Evolutionary conservation across 768 basidiomycete genomes (phyloP).

Genomic region (Polyporus arcularius): DNA sequence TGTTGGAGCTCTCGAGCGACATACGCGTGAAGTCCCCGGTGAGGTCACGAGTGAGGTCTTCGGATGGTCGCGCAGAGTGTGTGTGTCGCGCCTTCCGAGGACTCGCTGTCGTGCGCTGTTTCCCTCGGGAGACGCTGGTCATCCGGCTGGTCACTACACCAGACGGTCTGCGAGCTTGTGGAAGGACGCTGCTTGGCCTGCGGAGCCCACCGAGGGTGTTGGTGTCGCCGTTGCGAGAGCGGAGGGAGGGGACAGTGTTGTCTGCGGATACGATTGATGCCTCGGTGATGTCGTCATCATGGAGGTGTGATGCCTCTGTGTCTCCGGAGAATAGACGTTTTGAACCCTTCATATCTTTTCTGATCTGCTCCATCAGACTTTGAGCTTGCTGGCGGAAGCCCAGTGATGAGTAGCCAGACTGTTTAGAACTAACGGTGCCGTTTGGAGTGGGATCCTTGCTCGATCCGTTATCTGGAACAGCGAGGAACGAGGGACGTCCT

Average conservation of each 20-base stretch:
- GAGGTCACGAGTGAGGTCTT: conserved; percentile 27
- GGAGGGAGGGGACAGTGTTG: conserved; percentile 16
- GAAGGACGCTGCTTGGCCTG: background rate
- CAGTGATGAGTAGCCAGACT: conserved; percentile 56
- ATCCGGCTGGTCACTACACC: background rate
- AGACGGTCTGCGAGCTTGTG: conserved; percentile 8
- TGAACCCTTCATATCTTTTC: conserved; percentile 71
- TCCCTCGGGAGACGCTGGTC: conserved; percentile 10
- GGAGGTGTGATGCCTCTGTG: conserved; percentile 52
- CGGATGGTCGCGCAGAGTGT: conserved; percentile 34
- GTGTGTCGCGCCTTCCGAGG: conserved; percentile 44
- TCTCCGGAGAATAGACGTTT: conserved; percentile 75
- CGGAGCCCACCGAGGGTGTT: background rate
- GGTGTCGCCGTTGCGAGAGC: conserved; percentile 9
- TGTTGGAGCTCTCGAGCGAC: conserved; percentile 38
- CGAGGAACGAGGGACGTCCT: conserved; percentile 15
- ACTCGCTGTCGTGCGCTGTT: conserved; percentile 32
- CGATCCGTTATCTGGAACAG: conserved; percentile 12
- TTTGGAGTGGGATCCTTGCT: conserved; percentile 24
- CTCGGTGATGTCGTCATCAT: conserved; percentile 10
- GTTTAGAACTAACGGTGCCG: conserved; percentile 32
- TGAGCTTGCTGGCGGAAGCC: conserved; percentile 77
- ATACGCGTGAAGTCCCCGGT: conserved; percentile 44
- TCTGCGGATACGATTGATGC: conserved; percentile 12
- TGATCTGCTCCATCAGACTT: conserved; percentile 83